These are phyloP conservation scores for Talaromyces amestolkiae DNA, from an alignment of 2,329 filamentous ascomycete genomes.

Conservation along the genomic window DNA sequence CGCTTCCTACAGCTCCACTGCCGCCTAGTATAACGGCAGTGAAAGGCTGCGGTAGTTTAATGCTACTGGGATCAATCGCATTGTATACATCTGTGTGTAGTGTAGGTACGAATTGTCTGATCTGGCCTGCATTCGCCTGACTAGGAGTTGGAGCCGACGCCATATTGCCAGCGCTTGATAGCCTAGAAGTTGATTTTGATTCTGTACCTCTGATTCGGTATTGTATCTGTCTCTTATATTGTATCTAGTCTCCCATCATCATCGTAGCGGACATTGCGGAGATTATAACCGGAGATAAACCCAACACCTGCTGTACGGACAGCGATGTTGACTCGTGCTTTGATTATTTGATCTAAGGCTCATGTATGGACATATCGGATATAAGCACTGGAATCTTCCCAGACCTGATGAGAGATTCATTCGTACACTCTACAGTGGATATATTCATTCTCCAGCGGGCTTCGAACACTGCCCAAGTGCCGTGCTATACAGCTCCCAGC, in stretches of 20 bases:
- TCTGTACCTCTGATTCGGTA: background rate
- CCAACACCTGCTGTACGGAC: background rate
- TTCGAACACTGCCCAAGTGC: background rate
- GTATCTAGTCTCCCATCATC: background rate
- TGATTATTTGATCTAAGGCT: background rate
- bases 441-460: background rate
- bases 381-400: background rate
- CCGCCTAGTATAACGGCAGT: conserved; percentile 39
- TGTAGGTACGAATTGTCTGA: conserved; percentile 21
- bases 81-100: conserved; percentile 22
- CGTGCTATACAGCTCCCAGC: too few species aligned
- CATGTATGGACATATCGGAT: background rate
- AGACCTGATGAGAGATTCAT: background rate
- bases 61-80: conserved; percentile 23
- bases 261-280: background rate
- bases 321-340: background rate
- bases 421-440: background rate
- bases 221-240: background rate
- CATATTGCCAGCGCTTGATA: background rate
- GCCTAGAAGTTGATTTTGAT: background rate
- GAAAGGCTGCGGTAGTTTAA: conserved; percentile 28
- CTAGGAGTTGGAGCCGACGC: conserved; percentile 9
- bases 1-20: conserved; percentile 36
- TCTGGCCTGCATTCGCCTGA: conserved; percentile 20
- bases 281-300: background rate